Evolutionary conservation across 176 grass and related monocot species (phyloP), one percentile per base, ranked within the genome.

Genomic region (Oryza australiensis): DNA sequence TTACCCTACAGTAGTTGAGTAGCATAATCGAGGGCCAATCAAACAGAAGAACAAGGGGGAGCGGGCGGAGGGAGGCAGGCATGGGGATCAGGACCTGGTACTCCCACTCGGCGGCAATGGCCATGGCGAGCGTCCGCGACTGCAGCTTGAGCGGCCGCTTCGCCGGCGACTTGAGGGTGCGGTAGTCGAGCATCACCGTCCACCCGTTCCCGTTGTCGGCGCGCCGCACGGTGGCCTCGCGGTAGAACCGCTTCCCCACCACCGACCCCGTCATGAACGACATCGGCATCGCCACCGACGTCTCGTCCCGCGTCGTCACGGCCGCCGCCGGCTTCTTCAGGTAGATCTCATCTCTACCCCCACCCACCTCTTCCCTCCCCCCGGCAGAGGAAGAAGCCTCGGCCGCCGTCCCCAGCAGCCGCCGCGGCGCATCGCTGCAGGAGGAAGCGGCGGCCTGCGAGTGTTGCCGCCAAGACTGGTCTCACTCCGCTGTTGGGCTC

Each of bases 131-230:
- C 45, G 72, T 38, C 4, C 88, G 91, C 23, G 86, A 90, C 67
- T 76, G 87, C 49, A 99, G 91, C 87, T 95, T 99, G 76, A 99
- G 85, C 22, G 62, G 84, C 2, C 93, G 74, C 83, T 99, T 99
- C 1, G 90, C 90, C 16, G 96, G 96, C 46, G 93, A 85, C 76
- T 99, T 99, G 43, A 99, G 90, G 28, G 96, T 99, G 64, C 93
- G 83, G 88, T 99, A 99, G 67, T 99, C 96, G n/a, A 99, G 93
- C 93, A 99, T 99, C 79, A 99, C 96, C 9, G 96, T 90, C 96
- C 96, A 99, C 35, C 93, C 96, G 63, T 99, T 99, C 7, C 96
- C 96, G 68, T 99, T 93, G 43, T 95, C 93, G 66, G 93, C 90
- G 46, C 62, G 77, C 26, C 96, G 90, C 28, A 90, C 92, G 49